A percentile compares a stretch with the other conserved stretches of the same genome.
These are phyloP conservation scores for Malus domestica DNA, from an alignment of 306 rosid genomes.

Conservation along the genomic window DNA sequence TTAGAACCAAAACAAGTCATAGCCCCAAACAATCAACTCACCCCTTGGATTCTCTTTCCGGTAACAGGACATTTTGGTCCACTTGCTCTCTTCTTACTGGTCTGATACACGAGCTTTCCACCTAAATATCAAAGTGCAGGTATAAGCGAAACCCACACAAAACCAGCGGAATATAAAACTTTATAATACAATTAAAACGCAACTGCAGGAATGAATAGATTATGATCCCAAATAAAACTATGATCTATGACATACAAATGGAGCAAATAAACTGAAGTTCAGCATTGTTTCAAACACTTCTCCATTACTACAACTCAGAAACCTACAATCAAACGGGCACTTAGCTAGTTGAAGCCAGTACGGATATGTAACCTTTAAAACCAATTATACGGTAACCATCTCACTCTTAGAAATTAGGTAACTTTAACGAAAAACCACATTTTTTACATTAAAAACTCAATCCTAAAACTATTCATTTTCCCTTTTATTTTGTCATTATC, in stretches of 20 bases:
- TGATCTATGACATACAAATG: background rate
- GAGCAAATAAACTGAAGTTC: background rate
- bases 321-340: background rate
- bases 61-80: constrained; percentile 31
- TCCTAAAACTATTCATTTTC: fast-evolving
- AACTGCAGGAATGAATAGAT: background rate
- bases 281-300: background rate
- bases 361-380: background rate
- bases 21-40: background rate
- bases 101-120: constrained; percentile 28
- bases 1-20: background rate
- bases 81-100: constrained; percentile 28
- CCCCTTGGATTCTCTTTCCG: constrained; percentile 31
- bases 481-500: no score
- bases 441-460: no score
- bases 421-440: no score
- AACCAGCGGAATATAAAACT: background rate
- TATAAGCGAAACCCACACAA: background rate
- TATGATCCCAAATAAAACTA: background rate
- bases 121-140: background rate
- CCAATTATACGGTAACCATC: background rate
- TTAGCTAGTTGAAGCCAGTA: background rate
- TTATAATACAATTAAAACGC: background rate
- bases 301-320: background rate
- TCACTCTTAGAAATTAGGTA: background rate